A percentile compares a stretch with the other conserved stretches of the same genome.
Conservation (phyloP, 805 yeast species). For the Ogataea glucozyma region DNA sequence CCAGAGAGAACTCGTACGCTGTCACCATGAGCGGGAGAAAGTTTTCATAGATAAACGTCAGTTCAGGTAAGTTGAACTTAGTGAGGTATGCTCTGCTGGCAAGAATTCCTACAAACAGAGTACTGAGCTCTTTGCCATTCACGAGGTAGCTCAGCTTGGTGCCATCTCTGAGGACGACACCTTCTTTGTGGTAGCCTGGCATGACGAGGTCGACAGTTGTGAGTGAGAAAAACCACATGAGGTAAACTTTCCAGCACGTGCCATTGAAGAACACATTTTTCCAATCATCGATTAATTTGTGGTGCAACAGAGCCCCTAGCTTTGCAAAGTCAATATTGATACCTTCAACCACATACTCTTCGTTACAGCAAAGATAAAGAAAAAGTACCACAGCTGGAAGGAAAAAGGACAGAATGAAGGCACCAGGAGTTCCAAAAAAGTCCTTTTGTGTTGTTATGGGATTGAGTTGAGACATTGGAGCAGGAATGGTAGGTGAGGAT, state of each 20-base stretch:
- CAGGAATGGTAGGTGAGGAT: background rate
- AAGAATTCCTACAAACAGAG: constrained; percentile 40
- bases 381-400: constrained; percentile 64
- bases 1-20: constrained; percentile 61
- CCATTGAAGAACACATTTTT: constrained; percentile 41
- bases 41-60: constrained; percentile 71
- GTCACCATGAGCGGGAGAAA: constrained; percentile 63
- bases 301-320: constrained; percentile 28
- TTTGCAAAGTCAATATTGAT: constrained; percentile 41
- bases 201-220: constrained; percentile 62
- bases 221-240: constrained; percentile 70
- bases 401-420: constrained; percentile 60
- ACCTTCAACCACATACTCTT: constrained; percentile 54
- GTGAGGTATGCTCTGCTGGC: constrained; percentile 53
- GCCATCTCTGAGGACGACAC: constrained; percentile 77
- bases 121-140: constrained; percentile 68
- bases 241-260: constrained; percentile 62
- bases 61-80: constrained; percentile 59
- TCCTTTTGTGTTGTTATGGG: constrained; percentile 74
- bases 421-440: constrained; percentile 79
- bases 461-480: constrained; percentile 42
- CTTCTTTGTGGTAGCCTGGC: constrained; percentile 75
- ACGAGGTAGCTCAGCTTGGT: constrained; percentile 69
- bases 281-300: constrained; percentile 23
- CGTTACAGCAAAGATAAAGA: constrained; percentile 64